These are phyloP conservation scores for Rossbeevera mucosa DNA, from an alignment of 768 basidiomycete species.

Conservation along the genomic window DNA sequence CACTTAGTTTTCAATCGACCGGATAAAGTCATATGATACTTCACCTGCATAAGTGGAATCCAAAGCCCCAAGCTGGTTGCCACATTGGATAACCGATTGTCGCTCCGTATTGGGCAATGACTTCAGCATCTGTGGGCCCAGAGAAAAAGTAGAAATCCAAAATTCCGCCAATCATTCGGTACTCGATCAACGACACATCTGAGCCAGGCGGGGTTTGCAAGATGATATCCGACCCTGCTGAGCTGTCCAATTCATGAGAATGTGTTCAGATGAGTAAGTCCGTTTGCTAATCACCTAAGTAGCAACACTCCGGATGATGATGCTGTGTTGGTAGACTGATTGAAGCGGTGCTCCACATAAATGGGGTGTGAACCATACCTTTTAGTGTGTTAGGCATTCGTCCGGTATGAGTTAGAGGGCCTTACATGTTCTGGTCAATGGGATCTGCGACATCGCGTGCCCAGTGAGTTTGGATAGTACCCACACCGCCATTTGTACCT, in stretches of 20 bases:
- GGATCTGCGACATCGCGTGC: constrained; percentile 60
- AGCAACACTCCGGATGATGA: constrained; percentile 75
- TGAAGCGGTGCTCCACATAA: constrained; percentile 68
- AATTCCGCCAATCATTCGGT: constrained; percentile 69
- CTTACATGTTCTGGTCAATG: constrained; percentile 62
- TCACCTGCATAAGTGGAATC: constrained; percentile 70
- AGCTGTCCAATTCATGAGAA: constrained; percentile 33
- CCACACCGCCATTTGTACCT: constrained; percentile 42
- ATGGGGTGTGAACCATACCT: constrained; percentile 71
- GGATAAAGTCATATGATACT: not conserved
- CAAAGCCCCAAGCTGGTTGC: constrained; percentile 74
- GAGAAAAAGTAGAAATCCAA: constrained; percentile 78
- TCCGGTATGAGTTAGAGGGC: not conserved
- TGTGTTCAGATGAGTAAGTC: not conserved
- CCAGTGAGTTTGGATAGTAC: constrained; percentile 68
- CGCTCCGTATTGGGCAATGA: constrained; percentile 66
- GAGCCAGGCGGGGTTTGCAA: constrained; percentile 55
- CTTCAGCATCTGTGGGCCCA: constrained; percentile 46
- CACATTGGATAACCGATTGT: constrained; percentile 66
- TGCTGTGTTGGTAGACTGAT: constrained; percentile 44
- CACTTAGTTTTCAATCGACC: not conserved
- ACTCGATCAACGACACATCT: constrained; percentile 60
- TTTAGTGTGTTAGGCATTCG: not conserved
- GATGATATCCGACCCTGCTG: constrained; percentile 70
- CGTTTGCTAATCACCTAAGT: constrained; percentile 43